phyloP scores from a whole-genome alignment of 768 basidiomycete genomes.

The Boletus reticulatus region DNA sequence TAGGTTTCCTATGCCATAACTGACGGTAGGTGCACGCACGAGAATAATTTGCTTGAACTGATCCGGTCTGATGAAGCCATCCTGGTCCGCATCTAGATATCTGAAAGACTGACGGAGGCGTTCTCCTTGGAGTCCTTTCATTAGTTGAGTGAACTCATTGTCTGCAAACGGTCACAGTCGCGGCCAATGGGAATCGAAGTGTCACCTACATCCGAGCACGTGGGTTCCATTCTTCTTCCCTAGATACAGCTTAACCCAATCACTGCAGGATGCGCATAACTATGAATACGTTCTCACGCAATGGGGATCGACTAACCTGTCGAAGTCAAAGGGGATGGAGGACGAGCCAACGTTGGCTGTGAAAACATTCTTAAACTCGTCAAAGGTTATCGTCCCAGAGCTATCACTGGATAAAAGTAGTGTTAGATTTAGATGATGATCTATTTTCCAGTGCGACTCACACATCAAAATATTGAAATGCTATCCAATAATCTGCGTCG shows the following conservation, averaged over 20 bases:
- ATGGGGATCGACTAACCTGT: constrained; percentile 53
- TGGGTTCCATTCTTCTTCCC: constrained; percentile 90
- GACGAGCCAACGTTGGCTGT: constrained; percentile 73
- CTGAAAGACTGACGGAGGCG: constrained; percentile 95
- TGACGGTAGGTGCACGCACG: constrained; percentile 43
- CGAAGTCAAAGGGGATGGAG: constrained; percentile 92
- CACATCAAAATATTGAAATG: constrained; percentile 96
- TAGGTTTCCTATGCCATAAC: background rate
- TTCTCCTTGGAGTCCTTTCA: constrained; percentile 99
- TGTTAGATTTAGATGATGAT: constrained; percentile 1
- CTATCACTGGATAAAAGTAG: constrained; percentile 59
- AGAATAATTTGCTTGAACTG: constrained; percentile 95
- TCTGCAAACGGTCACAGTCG: constrained; percentile 42
- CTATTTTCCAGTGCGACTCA: constrained; percentile 41
- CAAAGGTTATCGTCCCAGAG: constrained; percentile 89
- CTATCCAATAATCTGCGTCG: constrained; percentile 96
- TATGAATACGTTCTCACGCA: background rate
- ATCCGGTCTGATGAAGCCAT: constrained; percentile 91
- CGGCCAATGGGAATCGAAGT: background rate
- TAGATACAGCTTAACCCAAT: constrained; percentile 96
- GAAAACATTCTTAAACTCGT: constrained; percentile 94
- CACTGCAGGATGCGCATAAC: constrained; percentile 42
- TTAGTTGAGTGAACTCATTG: constrained; percentile 96
- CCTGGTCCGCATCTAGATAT: constrained; percentile 83
- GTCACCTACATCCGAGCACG: constrained; percentile 81